Base-by-base conservation (phyloP, 768 basidiomycete genomes). In the Myochromella boudieri region DNA sequence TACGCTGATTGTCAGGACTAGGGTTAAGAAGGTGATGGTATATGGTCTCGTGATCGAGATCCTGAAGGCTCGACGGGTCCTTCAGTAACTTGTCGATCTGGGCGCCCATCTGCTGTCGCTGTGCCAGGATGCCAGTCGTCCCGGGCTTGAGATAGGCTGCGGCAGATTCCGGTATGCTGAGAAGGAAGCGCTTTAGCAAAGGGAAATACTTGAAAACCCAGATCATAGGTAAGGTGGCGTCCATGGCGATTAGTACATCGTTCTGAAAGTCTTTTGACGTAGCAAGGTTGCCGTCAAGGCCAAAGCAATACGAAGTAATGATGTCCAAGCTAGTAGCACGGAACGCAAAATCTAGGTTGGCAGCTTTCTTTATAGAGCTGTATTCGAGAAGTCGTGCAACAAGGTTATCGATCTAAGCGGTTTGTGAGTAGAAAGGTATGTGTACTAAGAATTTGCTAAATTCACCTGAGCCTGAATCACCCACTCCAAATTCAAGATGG, bases 191-290 rank as follows among this genome's bases (percentile, higher is more conserved):
- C 44, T 64, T 64, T 20, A 67, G 55, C 6, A 61, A 31, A 6
- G 69, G 69, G 27, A 71, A 65, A 51, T 71, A 64, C 48, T 68
- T 68, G 51, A 71, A 67, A 1, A 69, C 42, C 63, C 66, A 67
- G 34, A 68, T 64, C 63, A 68, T 68, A 12, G 63, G 65, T 11
- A 67, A 55, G 2, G 66, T 66, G 18, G 63, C 59, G 33, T 71
- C 65, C 45, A 71, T 67, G n/a, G 64, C 68, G 9, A 50, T 32
- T 12, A 68, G 61, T 20, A 67, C 54, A 4, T 62, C 62, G 42
- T 72, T 64, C 15, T 62, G 49, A 52, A 73, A 74, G 49, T 62
- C 49, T 8, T 59, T 61, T 3, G 58, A 58, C 21, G 57, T 57
- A 24, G 37, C 12, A 18, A 68, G 55, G 31, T 21, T 43, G 31